Evolutionary conservation across 495 filamentous ascomycete species (phyloP), one percentile per base, ranked within the genome.

Genomic region (Penicillium alfredii): DNA sequence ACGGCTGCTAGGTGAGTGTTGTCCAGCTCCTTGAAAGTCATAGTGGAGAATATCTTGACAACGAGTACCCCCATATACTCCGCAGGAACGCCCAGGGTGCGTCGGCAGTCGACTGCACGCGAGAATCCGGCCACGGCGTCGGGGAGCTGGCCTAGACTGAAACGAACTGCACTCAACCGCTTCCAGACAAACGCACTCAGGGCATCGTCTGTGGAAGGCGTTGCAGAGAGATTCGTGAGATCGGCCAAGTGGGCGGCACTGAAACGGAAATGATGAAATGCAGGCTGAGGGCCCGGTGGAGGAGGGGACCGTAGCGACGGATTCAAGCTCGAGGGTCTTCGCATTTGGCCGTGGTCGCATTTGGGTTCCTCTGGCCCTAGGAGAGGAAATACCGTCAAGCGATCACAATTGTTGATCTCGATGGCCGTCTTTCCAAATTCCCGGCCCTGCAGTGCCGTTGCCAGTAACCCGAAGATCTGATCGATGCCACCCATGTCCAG

Each of bases 151-250:
- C 35, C 12, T 6, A 34, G 33, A 4, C 10, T 12, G 3, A 49
- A 39, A 2, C 61, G 56, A 4, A 50, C 33, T 9, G 19, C 20
- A 23, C 40, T 51, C 4, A 69, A 14, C 7, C 53, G 45, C 37
- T 67, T 43, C 68, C 65, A 72, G 38, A 71, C 45, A 18, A 74
- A 71, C 8, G 73, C 70, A 11, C 51, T 72, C 5, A 79, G 52
- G 8, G 67, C 61, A 38, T 79, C 76, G 45, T 78, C 68, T 5
- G 12, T 23, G 9, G 36, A 39, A 1, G 36, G 27, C 9, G 36
- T 39, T 23, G 30, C 4, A n/a, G 26, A 17, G 3, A 14, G 10
- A 8, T 4, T 3, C 16, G 15, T 12, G 7, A 38, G 10, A 2
- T 2, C 17, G 21, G 16, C 3, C 8, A 38, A 17, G 9, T 4